phyloP scores from a whole-genome alignment of 306 rosid genomes.

The Fagus crenata region DNA sequence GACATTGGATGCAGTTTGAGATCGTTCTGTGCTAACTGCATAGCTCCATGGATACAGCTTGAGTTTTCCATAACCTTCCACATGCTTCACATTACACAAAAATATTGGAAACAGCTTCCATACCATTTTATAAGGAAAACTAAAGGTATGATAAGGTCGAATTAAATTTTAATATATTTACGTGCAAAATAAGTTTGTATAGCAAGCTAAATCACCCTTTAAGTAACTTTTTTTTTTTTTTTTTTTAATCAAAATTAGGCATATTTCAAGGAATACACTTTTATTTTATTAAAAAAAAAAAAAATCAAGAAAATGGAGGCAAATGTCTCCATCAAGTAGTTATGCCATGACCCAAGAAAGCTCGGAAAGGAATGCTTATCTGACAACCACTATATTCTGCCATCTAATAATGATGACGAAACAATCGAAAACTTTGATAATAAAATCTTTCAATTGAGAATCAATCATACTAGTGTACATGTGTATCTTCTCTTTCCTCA shows the following conservation, averaged over 20 bases:
- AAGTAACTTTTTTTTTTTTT: no score
- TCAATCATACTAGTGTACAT: no score
- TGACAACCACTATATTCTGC: slow-evolving; percentile 7
- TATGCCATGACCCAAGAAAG: neutral
- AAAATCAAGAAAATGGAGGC: neutral
- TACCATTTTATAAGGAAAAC: neutral
- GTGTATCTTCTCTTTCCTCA: neutral
- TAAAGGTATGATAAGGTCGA: neutral
- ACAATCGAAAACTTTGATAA: neutral
- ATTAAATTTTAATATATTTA: slow-evolving; percentile 12
- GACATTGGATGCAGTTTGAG: no score
- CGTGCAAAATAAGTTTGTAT: slow-evolving; percentile 25
- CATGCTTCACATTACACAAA: slow-evolving; percentile 20
- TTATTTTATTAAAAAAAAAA: neutral
- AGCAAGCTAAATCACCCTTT: neutral
- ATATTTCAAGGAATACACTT: neutral
- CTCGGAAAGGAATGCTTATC: slow-evolving; percentile 1
- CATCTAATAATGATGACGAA: slow-evolving; percentile 22
- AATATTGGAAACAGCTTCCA: slow-evolving; percentile 16
- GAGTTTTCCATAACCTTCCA: slow-evolving; percentile 1
- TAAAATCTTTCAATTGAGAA: slow-evolving; percentile 1
- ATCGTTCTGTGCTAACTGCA: no score
- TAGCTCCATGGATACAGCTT: no score
- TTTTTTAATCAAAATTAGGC: neutral
- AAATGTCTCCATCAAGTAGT: neutral